Evolutionary conservation across 139 green algal species (phyloP).

Genomic region (Chlamydomonas asymmetrica): DNA sequence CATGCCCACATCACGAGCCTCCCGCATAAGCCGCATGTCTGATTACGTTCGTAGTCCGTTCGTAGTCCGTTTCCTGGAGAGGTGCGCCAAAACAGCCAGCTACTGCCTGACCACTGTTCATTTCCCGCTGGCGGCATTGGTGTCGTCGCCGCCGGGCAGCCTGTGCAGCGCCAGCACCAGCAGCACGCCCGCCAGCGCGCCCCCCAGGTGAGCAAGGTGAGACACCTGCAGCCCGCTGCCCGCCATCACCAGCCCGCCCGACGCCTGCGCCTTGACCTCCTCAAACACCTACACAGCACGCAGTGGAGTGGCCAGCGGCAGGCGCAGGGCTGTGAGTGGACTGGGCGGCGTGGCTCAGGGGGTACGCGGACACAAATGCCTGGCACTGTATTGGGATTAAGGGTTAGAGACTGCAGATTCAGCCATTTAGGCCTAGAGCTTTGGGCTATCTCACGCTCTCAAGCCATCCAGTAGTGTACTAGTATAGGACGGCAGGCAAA

Average conservation of each 20-base stretch:
- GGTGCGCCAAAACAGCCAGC: no score
- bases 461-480: neutral
- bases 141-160: no score
- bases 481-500: no score
- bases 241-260: slow-evolving; percentile 43
- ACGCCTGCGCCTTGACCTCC: slow-evolving; percentile 46
- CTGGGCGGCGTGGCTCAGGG: neutral
- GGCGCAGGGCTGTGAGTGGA: neutral
- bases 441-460: neutral
- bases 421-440: neutral
- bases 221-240: slow-evolving; percentile 47
- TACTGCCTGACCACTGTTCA: no score
- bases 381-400: neutral
- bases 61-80: no score
- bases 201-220: slow-evolving; percentile 77
- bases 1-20: no score
- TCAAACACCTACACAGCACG: slow-evolving; percentile 24
- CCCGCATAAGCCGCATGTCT: no score
- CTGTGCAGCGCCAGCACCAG: slow-evolving; percentile 62
- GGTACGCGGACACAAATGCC: neutral
- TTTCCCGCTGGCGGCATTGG: no score
- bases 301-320: neutral
- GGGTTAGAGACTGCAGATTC: neutral
- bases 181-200: slow-evolving; percentile 67
- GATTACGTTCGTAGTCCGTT: no score